Evolutionary conservation across 306 rosid genomes (phyloP), one percentile per base, ranked within the genome.

Genomic region (Prunus armeniaca): DNA sequence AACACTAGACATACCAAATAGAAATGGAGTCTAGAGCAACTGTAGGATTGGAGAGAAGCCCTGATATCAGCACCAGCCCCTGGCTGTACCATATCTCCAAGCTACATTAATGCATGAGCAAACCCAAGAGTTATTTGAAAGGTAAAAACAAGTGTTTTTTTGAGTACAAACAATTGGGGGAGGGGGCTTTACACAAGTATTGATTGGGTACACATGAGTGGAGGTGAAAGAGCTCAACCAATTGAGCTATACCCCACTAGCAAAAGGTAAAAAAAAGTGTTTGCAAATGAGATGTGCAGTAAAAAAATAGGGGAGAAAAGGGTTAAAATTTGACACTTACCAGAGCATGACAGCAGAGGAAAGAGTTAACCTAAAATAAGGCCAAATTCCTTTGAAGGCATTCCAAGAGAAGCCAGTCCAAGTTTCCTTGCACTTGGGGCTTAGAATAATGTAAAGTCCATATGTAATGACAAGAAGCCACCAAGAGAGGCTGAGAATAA

Each of bases 51-150:
- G 82, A 9, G 17, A 88, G 96, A 46, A 92, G 74, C 38, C 97
- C 97, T 75, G 96, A 89, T 84, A 92, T 82, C 46, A 89, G 87
- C 50, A 88, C 90, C 20, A 92, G 84, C 50, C 93, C 93, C 49
- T 88, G 97, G 77, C 8, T 85, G 79, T 92, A 92, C 96, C 97
- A 92, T 79, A 88, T 84, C 91, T 92, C 96, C 90, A 92, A 85
- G 71, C 91, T 89, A 25, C 84, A 79, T 24, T 6, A 60, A 22
- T 27, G 25, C 60, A 69, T 49, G 10, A 69, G 0, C 28, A 17
- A 57, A 22, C 41, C 41, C 67, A 22, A 63, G 17, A 12, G 13
- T 58, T 24, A 58, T 10, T 58, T 24, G n/a, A 14, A 61, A 58
- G 30, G 3, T 34, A 34, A 34, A 5, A 6, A 34, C 7, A 9